These are phyloP conservation scores for Dactylellina cionopaga DNA, from an alignment of 2,329 filamentous ascomycete species.

Conservation along the genomic window DNA sequence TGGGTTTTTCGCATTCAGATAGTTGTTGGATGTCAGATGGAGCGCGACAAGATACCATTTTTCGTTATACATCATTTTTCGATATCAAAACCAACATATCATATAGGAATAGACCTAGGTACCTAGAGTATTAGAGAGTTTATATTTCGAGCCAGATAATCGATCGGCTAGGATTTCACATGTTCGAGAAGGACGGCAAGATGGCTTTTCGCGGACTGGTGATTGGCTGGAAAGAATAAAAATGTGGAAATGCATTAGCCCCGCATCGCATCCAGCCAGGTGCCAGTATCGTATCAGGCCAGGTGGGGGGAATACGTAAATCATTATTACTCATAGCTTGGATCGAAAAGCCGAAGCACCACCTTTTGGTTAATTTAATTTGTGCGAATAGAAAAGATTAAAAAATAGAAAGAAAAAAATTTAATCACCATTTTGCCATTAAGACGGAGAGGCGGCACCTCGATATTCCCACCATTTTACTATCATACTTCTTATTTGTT, in stretches of 20 bases:
- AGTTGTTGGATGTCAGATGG: neutral
- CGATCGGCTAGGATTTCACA: constrained; percentile 32
- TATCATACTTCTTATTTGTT: too few relatives aligned
- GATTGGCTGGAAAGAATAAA: constrained; percentile 22
- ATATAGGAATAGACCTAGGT: too few relatives aligned
- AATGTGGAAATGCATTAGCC: constrained; percentile 25
- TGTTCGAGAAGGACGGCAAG: constrained; percentile 3
- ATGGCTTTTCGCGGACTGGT: constrained; percentile 5
- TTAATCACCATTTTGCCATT: too few relatives aligned
- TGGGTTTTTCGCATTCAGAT: neutral
- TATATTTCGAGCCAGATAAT: constrained; percentile 9
- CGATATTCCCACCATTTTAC: too few relatives aligned
- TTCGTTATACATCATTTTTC: too few relatives aligned
- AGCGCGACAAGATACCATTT: neutral
- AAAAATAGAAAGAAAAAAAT: too few relatives aligned
- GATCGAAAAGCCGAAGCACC: too few relatives aligned
- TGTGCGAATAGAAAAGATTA: too few relatives aligned
- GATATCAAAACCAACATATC: too few relatives aligned
- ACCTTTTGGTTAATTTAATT: too few relatives aligned
- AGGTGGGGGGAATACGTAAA: constrained; percentile 5
- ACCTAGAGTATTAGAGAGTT: too few relatives aligned
- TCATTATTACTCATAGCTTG: constrained; percentile 10
- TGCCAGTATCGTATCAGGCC: neutral
- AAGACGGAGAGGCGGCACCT: too few relatives aligned
- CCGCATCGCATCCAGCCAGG: neutral